Conservation (phyloP, 306 rosid species). For the Albizia julibrissin region DNA sequence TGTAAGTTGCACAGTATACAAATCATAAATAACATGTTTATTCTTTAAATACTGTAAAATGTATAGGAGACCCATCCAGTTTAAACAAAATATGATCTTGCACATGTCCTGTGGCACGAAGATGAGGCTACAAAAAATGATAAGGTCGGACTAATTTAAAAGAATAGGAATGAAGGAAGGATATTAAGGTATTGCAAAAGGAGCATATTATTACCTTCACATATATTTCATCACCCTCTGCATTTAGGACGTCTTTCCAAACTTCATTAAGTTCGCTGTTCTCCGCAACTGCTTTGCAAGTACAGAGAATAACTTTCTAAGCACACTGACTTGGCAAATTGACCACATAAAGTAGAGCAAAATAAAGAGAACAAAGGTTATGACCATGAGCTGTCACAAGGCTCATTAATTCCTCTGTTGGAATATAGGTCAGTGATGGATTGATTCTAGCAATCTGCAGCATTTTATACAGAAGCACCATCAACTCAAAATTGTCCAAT, state of each 20-base stretch:
- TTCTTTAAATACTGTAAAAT: background rate
- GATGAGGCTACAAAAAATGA: background rate
- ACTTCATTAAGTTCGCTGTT: constrained; percentile 82
- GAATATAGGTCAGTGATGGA: constrained; percentile 81
- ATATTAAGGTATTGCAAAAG: constrained; percentile 17
- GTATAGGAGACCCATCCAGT: background rate
- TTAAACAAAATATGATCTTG: background rate
- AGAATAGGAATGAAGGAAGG: background rate
- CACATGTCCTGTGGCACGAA: background rate
- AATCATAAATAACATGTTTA: background rate
- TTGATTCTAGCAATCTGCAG: constrained; percentile 76
- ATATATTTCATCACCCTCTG: constrained; percentile 98
- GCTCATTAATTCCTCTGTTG: constrained; percentile 93
- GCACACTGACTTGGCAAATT: constrained; percentile 16
- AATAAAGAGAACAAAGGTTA: constrained; percentile 22
- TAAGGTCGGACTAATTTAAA: background rate
- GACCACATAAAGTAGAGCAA: constrained; percentile 21
- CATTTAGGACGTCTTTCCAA: constrained; percentile 91
- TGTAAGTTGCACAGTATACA: background rate
- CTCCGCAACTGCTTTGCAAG: constrained; percentile 72
- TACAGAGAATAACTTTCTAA: constrained; percentile 23
- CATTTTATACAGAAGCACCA: constrained; percentile 22
- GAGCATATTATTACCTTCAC: constrained; percentile 65
- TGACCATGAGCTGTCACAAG: constrained; percentile 99
- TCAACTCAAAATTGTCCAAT: constrained; percentile 16